Conservation (phyloP, 352 stramenopile genomes). For the Phytophthora pseudosyringae region DNA sequence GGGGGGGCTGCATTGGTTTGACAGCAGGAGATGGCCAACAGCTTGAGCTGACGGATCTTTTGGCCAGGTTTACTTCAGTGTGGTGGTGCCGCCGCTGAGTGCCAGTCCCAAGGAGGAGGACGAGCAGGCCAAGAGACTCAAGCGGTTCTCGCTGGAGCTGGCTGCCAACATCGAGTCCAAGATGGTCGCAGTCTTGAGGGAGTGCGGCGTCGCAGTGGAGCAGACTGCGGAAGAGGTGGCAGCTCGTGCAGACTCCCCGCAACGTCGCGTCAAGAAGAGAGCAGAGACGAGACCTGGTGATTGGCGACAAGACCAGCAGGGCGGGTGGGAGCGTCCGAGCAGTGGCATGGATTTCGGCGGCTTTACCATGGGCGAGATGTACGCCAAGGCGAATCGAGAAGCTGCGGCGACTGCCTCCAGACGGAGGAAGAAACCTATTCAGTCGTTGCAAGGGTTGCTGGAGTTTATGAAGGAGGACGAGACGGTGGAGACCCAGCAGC, state of each 20-base stretch:
- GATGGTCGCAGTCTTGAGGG: conserved; percentile 55
- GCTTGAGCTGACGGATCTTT: conserved; percentile 1
- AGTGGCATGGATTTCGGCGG: conserved; percentile 63
- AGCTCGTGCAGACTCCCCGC: conserved; percentile 1
- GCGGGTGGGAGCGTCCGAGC: conserved; percentile 6
- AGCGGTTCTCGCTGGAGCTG: conserved; percentile 59
- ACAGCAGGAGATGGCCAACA: neutral
- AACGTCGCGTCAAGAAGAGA: conserved; percentile 12
- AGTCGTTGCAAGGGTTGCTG: conserved; percentile 47
- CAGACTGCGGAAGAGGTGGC: conserved; percentile 10
- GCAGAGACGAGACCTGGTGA: conserved; percentile 9
- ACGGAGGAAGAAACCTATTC: conserved; percentile 43
- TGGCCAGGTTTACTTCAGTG: conserved; percentile 45
- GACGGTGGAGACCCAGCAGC: conserved; percentile 45
- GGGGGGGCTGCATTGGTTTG: neutral
- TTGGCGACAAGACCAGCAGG: conserved; percentile 9
- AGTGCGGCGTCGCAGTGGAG: conserved; percentile 52
- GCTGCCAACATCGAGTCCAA: conserved; percentile 50
- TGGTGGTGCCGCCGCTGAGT: conserved; percentile 31
- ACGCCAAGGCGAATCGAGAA: conserved; percentile 34
- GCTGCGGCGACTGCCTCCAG: conserved; percentile 22
- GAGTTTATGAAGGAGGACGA: conserved; percentile 47
- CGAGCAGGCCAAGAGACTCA: conserved; percentile 31
- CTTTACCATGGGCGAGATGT: conserved; percentile 54
- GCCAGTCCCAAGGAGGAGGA: neutral